Conservation (phyloP, 129 eudicot genomes). For the Chrysanthemum lavandulifolium region DNA sequence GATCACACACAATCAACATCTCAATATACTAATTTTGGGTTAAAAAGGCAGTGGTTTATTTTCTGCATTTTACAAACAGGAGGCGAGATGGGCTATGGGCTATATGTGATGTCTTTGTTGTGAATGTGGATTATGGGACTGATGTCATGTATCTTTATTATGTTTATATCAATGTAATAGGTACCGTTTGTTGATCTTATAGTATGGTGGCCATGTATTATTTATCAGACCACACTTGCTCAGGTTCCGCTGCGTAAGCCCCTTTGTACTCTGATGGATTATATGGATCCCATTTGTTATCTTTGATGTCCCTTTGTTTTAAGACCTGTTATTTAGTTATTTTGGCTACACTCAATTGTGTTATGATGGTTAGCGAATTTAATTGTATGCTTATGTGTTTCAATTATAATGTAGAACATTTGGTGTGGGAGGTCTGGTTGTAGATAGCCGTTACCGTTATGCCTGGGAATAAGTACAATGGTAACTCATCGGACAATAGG, state of each 20-base stretch:
- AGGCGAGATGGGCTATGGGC: no score
- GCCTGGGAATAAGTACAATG: conserved; percentile 84
- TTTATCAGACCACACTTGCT: no score
- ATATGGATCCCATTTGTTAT: conserved; percentile 53
- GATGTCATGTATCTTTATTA: no score
- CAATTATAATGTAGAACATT: conserved; percentile 55
- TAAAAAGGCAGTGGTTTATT: no score
- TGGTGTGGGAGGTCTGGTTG: conserved; percentile 39
- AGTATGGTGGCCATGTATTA: no score
- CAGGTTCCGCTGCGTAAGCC: conserved; percentile 24
- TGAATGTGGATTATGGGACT: no score
- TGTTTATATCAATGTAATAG: no score
- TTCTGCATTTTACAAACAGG: no score
- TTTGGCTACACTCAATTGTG: conserved; percentile 11
- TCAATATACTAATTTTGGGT: no score
- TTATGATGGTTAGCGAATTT: conserved; percentile 19
- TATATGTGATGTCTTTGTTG: no score
- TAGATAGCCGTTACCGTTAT: conserved; percentile 39
- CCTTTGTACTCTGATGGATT: conserved; percentile 32
- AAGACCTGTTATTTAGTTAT: conserved; percentile 19
- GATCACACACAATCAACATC: no score
- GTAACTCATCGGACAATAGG: conserved; percentile 40
- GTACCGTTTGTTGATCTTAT: no score
- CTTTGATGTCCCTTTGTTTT: conserved; percentile 39
- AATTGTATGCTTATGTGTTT: conserved; percentile 11